Conservation (phyloP, 2,329 filamentous ascomycete species). For the Botrytis galanthina region DNA sequence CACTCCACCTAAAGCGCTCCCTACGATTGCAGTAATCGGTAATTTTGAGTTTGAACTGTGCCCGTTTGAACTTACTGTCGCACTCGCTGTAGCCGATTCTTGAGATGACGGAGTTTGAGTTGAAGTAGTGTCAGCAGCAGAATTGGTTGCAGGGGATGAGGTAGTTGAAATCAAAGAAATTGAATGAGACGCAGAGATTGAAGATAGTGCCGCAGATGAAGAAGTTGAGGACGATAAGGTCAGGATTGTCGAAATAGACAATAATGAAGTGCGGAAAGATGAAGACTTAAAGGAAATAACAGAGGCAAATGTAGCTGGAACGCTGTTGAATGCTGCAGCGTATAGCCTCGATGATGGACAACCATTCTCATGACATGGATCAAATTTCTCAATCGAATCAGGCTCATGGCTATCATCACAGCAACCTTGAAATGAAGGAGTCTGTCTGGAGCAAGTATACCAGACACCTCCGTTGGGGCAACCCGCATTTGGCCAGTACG, state of each 20-base stretch:
- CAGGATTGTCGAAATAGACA: background rate
- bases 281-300: background rate
- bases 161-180: background rate
- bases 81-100: background rate
- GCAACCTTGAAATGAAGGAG: constrained; percentile 13
- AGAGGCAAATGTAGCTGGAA: background rate
- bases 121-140: background rate
- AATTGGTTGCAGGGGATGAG: background rate
- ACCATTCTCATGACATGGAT: background rate
- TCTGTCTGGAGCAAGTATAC: background rate
- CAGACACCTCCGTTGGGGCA: constrained; percentile 12
- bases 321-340: background rate
- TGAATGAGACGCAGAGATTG: background rate
- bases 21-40: background rate
- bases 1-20: background rate
- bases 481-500: constrained; percentile 2
- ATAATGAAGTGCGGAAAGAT: background rate
- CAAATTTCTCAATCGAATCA: background rate
- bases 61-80: background rate
- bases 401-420: background rate
- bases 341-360: background rate
- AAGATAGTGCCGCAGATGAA: background rate
- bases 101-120: background rate
- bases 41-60: background rate
- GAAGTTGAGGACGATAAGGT: background rate